Conservation (phyloP, 2,329 filamentous ascomycete genomes). For the Chaetomiaceae sp. region DNA sequence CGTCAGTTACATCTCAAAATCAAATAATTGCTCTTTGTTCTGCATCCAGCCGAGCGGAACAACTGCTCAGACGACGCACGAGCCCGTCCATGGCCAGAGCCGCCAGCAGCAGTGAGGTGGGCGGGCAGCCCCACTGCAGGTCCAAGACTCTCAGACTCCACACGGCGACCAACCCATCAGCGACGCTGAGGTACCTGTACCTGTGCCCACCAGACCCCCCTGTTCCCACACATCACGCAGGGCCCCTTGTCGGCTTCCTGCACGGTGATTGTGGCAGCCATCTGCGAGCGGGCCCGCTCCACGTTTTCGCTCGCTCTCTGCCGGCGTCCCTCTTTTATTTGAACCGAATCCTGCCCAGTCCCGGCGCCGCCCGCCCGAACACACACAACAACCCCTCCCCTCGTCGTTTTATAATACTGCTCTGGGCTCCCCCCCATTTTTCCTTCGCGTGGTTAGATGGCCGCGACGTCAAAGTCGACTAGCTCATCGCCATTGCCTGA, state of each 20-base stretch:
- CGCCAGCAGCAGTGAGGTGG: slow-evolving; percentile 27
- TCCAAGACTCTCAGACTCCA: slow-evolving; percentile 1
- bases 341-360: slow-evolving; percentile 26
- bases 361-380: slow-evolving; percentile 19
- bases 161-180: too few relatives aligned
- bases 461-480: slow-evolving; percentile 34
- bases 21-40: slow-evolving; percentile 4
- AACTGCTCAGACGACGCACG: background rate
- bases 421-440: slow-evolving; percentile 7
- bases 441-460: slow-evolving; percentile 41
- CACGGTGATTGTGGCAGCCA: slow-evolving; percentile 18
- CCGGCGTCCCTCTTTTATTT: slow-evolving; percentile 27
- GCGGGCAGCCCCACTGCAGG: slow-evolving; percentile 5
- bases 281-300: slow-evolving; percentile 14
- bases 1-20: background rate
- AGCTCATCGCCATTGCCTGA: slow-evolving; percentile 23
- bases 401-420: slow-evolving; percentile 7
- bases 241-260: slow-evolving; percentile 9
- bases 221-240: slow-evolving; percentile 9
- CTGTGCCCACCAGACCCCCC: slow-evolving; percentile 1
- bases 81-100: slow-evolving; percentile 20
- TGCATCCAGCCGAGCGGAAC: slow-evolving; percentile 12
- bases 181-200: slow-evolving; percentile 14
- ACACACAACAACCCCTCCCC: slow-evolving; percentile 10
- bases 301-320: slow-evolving; percentile 14